Evolutionary conservation across 208 protist genomes (phyloP).

Genomic region (Kentomonas sorsogonicus): DNA sequence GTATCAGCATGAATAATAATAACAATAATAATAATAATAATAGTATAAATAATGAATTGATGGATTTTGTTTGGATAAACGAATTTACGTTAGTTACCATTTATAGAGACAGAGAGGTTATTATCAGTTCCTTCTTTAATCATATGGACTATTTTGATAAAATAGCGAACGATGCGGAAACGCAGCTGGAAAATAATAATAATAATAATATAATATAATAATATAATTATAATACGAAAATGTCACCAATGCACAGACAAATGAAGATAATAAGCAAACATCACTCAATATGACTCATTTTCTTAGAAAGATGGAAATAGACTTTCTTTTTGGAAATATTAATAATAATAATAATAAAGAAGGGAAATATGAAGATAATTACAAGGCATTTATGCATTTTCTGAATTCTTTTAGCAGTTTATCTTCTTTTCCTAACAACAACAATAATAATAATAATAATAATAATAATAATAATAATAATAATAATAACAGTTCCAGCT

Average conservation of each 20-base stretch:
- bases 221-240: not conserved
- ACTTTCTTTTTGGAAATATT: too few species aligned
- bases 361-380: too few species aligned
- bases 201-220: slow-evolving; percentile 1
- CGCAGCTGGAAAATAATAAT: not conserved
- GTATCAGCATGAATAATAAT: slow-evolving; percentile 8
- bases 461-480: slow-evolving; percentile 4
- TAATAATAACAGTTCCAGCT: too few species aligned
- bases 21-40: slow-evolving; percentile 22
- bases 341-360: too few species aligned
- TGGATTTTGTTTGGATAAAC: slow-evolving; percentile 79
- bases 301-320: too few species aligned
- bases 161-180: not conserved
- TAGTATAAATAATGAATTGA: slow-evolving; percentile 26
- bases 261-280: too few species aligned
- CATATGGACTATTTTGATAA: not conserved
- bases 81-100: slow-evolving; percentile 62
- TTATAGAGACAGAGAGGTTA: slow-evolving; percentile 55
- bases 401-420: too few species aligned
- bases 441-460: not conserved
- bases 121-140: slow-evolving; percentile 26
- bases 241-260: too few species aligned
- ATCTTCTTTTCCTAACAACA: not conserved
- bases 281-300: too few species aligned
- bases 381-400: too few species aligned